Evolutionary conservation across 164 flowering plant species (phyloP), one percentile per base, ranked within the genome.

Genomic region (Aristolochia californica): DNA sequence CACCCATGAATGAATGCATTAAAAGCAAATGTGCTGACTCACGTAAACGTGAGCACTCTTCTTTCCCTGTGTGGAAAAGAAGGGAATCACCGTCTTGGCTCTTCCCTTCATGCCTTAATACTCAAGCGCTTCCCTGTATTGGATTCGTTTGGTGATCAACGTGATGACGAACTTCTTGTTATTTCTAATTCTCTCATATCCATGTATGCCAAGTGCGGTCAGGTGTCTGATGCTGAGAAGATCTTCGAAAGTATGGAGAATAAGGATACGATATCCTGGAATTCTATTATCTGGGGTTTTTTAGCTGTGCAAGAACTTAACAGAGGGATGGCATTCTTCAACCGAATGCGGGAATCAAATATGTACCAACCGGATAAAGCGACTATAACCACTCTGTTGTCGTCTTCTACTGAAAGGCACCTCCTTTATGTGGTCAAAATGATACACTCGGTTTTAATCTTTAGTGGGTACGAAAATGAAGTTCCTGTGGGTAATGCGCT

Each of bases 231-330:
- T 56, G 93, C 88, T 8, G 67, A 58, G 9, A 78, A 74, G 67
- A 53, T 90, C 84, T 87, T 90, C 60, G 88, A 78, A 57, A 57
- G 66, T 48, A 84, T 87, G 87, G 80, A 78, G 2, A 5, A 75
- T 3, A 85, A 59, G 73, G 97, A 90, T 65, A 81, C 82, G 0
- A 68, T 90, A 0, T 87, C 97, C 1, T 86, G 90, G 91, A 91
- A 91, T 56, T 72, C 81, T 0, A 48, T 82, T 62, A 67, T 91
- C 20, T 74, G 80, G 20, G 90, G 88, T 51, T 75, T 62, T 66
- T 52, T 86, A 24, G 76, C 59, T 13, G 62, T 40, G 40, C 75
- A 78, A 59, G 65, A 71, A 2, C 56, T 84, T 30, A 63, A 55
- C 12, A 5, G 18, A 27, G 91, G 95, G 16, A 75, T 88, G 57